phyloP scores from a whole-genome alignment of 2,329 filamentous ascomycete genomes.

The Fusarium vanettenii region DNA sequence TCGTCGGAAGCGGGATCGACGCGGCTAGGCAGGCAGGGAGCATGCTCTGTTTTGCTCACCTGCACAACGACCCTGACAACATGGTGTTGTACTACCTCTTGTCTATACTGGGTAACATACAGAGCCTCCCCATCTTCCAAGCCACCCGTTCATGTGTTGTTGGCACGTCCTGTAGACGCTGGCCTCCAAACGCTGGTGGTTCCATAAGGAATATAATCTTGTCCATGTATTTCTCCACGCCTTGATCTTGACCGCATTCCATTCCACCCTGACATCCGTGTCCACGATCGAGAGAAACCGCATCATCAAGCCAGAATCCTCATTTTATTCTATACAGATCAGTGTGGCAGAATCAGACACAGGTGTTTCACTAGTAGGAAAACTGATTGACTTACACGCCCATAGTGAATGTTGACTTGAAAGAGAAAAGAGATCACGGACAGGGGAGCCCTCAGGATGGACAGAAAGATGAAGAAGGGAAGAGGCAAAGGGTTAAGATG shows the following conservation, averaged over 20 bases:
- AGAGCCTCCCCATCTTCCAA: too few species aligned
- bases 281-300: background rate
- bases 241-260: background rate
- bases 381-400: background rate
- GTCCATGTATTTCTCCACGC: too few species aligned
- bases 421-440: background rate
- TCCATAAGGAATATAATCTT: too few species aligned
- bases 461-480: background rate
- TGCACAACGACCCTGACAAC: too few species aligned
- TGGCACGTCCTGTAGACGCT: too few species aligned
- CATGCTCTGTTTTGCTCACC: too few species aligned
- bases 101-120: too few species aligned
- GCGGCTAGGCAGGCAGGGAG: too few species aligned
- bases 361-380: background rate
- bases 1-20: too few species aligned
- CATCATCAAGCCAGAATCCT: background rate
- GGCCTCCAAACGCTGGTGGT: too few species aligned
- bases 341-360: background rate
- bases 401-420: background rate
- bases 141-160: too few species aligned
- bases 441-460: background rate
- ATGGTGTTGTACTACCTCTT: too few species aligned
- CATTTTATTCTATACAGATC: background rate
- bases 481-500: background rate
- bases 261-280: background rate